These are phyloP conservation scores for Metrosideros polymorpha DNA, from an alignment of 441 rosid species.

Conservation along the genomic window DNA sequence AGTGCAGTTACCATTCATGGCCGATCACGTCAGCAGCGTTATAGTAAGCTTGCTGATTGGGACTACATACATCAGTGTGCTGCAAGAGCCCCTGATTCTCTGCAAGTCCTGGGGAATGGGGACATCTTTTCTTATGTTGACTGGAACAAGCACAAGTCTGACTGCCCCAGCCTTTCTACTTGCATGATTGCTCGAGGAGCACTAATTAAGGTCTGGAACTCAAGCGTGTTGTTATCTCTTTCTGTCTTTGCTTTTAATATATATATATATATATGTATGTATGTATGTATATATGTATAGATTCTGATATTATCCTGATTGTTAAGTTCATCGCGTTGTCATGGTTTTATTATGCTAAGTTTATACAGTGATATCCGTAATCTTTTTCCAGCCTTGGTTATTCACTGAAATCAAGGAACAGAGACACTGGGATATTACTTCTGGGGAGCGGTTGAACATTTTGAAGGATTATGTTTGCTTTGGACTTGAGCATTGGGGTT, in stretches of 20 bases:
- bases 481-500: slow-evolving; percentile 98
- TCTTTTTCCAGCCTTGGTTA: slow-evolving; percentile 80
- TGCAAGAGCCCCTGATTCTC: slow-evolving; percentile 45
- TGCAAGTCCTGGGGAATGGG: slow-evolving; percentile 85
- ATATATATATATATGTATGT: no score
- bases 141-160: slow-evolving; percentile 71
- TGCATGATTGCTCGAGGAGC: slow-evolving; percentile 98
- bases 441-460: slow-evolving; percentile 69
- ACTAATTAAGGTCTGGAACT: slow-evolving; percentile 50
- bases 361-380: neutral
- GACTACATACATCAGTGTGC: slow-evolving; percentile 69
- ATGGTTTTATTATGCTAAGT: neutral
- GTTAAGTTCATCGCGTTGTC: neutral
- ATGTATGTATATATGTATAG: no score
- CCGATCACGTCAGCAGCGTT: slow-evolving; percentile 88
- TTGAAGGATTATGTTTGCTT: slow-evolving; percentile 68
- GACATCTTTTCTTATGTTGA: slow-evolving; percentile 72
- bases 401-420: slow-evolving; percentile 94
- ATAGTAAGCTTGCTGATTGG: slow-evolving; percentile 92
- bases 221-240: neutral
- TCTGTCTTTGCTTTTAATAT: neutral
- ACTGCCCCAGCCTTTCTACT: slow-evolving; percentile 68
- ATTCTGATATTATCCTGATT: neutral
- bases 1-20: slow-evolving; percentile 86
- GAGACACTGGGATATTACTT: slow-evolving; percentile 91